These are phyloP conservation scores for Fusarium zealandicum DNA, from an alignment of 2,329 filamentous ascomycete species.

Conservation along the genomic window DNA sequence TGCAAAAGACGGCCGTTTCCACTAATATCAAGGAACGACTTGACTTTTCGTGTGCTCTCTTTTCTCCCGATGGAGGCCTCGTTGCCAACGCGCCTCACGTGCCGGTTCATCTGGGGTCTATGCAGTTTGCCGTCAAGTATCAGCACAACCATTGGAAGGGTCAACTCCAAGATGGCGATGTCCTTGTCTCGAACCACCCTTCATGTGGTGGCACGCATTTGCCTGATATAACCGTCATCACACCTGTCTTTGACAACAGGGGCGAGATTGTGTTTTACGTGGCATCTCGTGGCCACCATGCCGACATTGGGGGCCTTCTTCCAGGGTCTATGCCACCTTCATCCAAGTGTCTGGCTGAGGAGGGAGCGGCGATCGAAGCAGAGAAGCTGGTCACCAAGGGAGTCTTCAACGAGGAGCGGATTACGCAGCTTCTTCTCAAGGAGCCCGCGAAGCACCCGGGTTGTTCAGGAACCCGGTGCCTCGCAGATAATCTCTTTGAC, in stretches of 20 bases:
- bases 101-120: slow-evolving; percentile 56
- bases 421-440: slow-evolving; percentile 73
- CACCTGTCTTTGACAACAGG: slow-evolving; percentile 26
- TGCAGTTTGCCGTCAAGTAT: too few relatives aligned
- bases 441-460: slow-evolving; percentile 64
- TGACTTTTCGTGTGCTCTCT: slow-evolving; percentile 82
- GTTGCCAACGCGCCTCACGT: slow-evolving; percentile 80
- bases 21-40: slow-evolving; percentile 83
- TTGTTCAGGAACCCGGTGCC: too few relatives aligned
- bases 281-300: slow-evolving; percentile 45
- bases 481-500: slow-evolving; percentile 79
- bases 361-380: slow-evolving; percentile 69
- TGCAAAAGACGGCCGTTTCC: slow-evolving; percentile 81
- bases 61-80: slow-evolving; percentile 75
- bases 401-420: slow-evolving; percentile 78
- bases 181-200: too few relatives aligned
- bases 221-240: too few relatives aligned
- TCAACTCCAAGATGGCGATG: not conserved
- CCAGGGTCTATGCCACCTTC: slow-evolving; percentile 85
- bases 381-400: slow-evolving; percentile 79
- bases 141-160: too few relatives aligned
- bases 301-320: slow-evolving; percentile 74
- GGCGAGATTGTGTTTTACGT: slow-evolving; percentile 42
- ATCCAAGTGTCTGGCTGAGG: slow-evolving; percentile 69
- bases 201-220: too few relatives aligned